Evolutionary conservation across 2,329 filamentous ascomycete species (phyloP).

Genomic region (Trichoderma semiorbis): DNA sequence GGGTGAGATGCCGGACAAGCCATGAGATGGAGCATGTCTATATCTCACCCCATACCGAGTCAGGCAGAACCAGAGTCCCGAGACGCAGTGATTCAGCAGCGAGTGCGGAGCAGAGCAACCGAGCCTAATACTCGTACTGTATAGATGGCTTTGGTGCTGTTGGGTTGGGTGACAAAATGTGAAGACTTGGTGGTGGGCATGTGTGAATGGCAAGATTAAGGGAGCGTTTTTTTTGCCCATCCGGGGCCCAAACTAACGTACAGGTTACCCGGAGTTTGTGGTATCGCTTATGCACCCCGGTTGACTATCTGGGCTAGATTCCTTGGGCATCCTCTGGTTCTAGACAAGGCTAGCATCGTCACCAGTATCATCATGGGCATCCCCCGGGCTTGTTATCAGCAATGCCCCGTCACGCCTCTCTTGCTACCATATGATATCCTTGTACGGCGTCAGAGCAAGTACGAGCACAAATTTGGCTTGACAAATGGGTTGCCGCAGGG

Average conservation of each 20-base stretch:
- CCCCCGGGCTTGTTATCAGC: background rate
- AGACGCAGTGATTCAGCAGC: background rate
- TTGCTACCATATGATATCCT: background rate
- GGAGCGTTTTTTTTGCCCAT: background rate
- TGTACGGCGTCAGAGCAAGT: background rate
- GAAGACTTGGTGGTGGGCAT: background rate
- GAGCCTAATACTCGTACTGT: background rate
- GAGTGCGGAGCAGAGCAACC: background rate
- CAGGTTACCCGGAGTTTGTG: background rate
- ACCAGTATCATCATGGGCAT: background rate
- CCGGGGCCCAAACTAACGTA: background rate
- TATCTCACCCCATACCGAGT: background rate
- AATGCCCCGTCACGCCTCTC: background rate
- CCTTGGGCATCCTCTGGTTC: background rate
- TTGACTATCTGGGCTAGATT: conserved; percentile 1
- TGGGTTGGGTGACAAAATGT: background rate
- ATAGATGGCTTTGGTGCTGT: background rate
- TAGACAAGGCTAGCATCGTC: background rate
- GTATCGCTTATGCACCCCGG: conserved; percentile 16
- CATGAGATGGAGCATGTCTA: background rate
- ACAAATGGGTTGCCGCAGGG: background rate
- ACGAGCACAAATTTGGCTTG: background rate
- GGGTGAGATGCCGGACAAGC: background rate
- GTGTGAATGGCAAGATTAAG: background rate
- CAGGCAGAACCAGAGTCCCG: background rate